These are phyloP conservation scores for Pezicula neosporulosa DNA, from an alignment of 2,329 filamentous ascomycete species.

Conservation along the genomic window DNA sequence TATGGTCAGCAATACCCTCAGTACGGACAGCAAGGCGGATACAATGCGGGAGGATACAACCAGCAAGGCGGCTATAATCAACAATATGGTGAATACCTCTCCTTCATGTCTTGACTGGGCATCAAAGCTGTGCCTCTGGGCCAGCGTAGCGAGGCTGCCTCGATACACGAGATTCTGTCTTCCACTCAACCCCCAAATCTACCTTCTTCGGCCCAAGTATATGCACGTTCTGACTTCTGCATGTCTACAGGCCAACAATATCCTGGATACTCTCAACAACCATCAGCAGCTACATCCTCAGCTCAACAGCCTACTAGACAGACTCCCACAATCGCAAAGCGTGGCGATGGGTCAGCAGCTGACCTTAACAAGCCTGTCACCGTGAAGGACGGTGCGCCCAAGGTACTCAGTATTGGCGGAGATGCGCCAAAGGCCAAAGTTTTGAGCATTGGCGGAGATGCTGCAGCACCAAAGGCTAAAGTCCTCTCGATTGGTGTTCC, in stretches of 20 bases:
- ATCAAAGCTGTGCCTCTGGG: not conserved
- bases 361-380: constrained; percentile 47
- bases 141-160: not conserved
- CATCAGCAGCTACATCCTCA: constrained; percentile 36
- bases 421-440: constrained; percentile 53
- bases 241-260: constrained; percentile 43
- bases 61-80: constrained; percentile 26
- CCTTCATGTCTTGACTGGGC: not conserved
- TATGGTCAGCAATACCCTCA: constrained; percentile 48
- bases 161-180: not conserved
- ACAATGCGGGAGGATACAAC: constrained; percentile 24
- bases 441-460: constrained; percentile 54
- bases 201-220: not conserved
- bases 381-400: constrained; percentile 54
- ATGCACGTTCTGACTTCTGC: constrained; percentile 5
- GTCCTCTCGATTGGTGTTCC: constrained; percentile 72
- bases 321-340: constrained; percentile 62
- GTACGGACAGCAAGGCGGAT: constrained; percentile 47
- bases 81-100: constrained; percentile 33
- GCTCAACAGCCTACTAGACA: constrained; percentile 39
- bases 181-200: not conserved
- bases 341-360: constrained; percentile 44
- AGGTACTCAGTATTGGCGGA: constrained; percentile 61
- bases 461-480: constrained; percentile 52
- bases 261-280: constrained; percentile 49